phyloP scores from a whole-genome alignment of 2,329 filamentous ascomycete genomes.

The Didymella pinodella region DNA sequence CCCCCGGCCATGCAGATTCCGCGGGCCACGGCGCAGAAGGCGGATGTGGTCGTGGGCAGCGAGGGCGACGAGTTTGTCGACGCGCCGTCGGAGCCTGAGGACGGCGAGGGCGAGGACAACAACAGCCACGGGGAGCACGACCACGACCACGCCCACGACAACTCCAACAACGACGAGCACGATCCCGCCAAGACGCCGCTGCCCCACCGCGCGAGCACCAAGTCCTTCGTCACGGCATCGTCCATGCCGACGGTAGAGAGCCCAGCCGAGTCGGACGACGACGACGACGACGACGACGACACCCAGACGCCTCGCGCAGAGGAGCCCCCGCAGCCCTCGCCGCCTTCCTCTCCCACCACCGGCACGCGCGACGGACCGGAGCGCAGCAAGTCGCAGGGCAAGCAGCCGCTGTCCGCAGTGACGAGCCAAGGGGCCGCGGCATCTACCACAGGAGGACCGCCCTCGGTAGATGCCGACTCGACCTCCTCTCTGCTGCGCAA shows the following conservation, averaged over 20 bases:
- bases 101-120: conserved; percentile 29
- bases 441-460: conserved; percentile 37
- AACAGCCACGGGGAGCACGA: too few relatives aligned
- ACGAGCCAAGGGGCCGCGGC: conserved; percentile 38
- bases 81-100: conserved; percentile 44
- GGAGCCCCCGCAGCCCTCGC: conserved; percentile 28
- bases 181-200: conserved; percentile 19
- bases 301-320: conserved; percentile 15
- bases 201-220: conserved; percentile 39
- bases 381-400: conserved; percentile 34
- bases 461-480: conserved; percentile 48
- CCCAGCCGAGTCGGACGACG: conserved; percentile 10
- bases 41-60: conserved; percentile 30
- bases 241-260: conserved; percentile 27
- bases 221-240: conserved; percentile 46
- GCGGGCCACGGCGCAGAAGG: conserved; percentile 36
- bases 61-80: conserved; percentile 39
- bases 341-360: conserved; percentile 29
- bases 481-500: conserved; percentile 49
- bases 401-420: conserved; percentile 41
- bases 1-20: conserved; percentile 44
- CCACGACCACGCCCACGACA: too few relatives aligned
- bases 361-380: background rate
- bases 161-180: conserved; percentile 8
- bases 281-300: conserved; percentile 6